Conservation (phyloP, 352 stramenopile genomes). For the Globisporangium echinulatum region DNA sequence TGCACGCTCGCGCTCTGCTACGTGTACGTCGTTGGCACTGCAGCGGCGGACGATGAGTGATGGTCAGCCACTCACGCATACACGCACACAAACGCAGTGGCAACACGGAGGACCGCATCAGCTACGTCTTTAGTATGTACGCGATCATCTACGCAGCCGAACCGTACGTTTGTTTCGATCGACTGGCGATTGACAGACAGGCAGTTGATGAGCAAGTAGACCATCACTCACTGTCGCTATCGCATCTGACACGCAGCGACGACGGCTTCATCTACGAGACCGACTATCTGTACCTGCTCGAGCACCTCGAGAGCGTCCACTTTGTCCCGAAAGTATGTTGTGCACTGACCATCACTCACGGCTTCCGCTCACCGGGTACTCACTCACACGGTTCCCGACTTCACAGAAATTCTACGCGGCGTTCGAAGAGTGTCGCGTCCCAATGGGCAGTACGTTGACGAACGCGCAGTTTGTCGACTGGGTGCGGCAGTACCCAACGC, state of each 20-base stretch:
- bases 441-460: conserved; percentile 39
- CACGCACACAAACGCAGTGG: conserved; percentile 27
- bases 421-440: conserved; percentile 69
- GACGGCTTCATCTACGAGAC: conserved; percentile 62
- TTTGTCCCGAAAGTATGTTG: conserved; percentile 45
- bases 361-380: background rate
- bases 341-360: too few relatives aligned
- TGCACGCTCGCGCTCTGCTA: conserved; percentile 65
- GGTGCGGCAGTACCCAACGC: conserved; percentile 55
- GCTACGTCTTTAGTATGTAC: conserved; percentile 86
- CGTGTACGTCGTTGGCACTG: conserved; percentile 32
- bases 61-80: too few relatives aligned
- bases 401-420: conserved; percentile 51
- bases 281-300: conserved; percentile 63
- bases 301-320: conserved; percentile 60
- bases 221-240: background rate
- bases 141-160: conserved; percentile 64
- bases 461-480: conserved; percentile 70
- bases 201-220: too few relatives aligned
- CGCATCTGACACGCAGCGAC: conserved; percentile 17
- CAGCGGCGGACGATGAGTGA: too few relatives aligned
- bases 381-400: background rate
- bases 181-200: too few relatives aligned
- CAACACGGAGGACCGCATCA: conserved; percentile 84
- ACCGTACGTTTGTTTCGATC: conserved; percentile 24